Base-by-base conservation (phyloP, 2,329 filamentous ascomycete species). In the Penicillium sp. region DNA sequence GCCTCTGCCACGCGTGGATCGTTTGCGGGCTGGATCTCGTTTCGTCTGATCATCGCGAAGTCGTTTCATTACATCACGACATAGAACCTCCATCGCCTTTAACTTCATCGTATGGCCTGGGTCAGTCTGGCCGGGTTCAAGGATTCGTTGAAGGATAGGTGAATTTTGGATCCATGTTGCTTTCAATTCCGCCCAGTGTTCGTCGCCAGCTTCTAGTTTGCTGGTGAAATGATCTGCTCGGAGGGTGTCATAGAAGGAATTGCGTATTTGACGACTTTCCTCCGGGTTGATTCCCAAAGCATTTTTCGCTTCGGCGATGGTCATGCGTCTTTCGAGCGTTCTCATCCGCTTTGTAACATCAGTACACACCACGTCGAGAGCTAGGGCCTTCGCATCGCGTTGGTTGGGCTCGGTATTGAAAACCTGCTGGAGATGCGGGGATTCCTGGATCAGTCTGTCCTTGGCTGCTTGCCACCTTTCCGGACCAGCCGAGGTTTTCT, bases 311-410 rank as follows among this genome's bases (percentile, higher is more conserved):
- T 92, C 87, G 1, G 85, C 82, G 40, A 93, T 83, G 1, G 85
- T 87, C 81, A 93, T 86, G n/a, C 83, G 79, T 29, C 79, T 81
- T 45, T 86, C 83, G 53, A 85, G 69, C 11, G 77, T 84, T 64
- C 90, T 84, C 79, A 92, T 87, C 18, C 88, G 81, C 73, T 94
- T 94, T 1, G 89, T 92, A 26, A 93, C 88, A 73, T 93, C 90
- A 24, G 85, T 88, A 67, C 89, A 92, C 21, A 95, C 87, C 42
- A 91, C 83, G 68, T 95, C 90, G 5, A 95, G 76, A 0, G 90
- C 89, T 42, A 91, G 78, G 33, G 81, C 81, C 67, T 87, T 89
- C 37, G 80, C 77, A 39, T 88, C 85, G 14, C 83, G 71, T 19
- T 86, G 78, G 3, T 82, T 80, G 23, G 83, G 80, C 39, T 84